Conservation (phyloP, 176 grass and related monocot species). For the Microstegium vimineum region DNA sequence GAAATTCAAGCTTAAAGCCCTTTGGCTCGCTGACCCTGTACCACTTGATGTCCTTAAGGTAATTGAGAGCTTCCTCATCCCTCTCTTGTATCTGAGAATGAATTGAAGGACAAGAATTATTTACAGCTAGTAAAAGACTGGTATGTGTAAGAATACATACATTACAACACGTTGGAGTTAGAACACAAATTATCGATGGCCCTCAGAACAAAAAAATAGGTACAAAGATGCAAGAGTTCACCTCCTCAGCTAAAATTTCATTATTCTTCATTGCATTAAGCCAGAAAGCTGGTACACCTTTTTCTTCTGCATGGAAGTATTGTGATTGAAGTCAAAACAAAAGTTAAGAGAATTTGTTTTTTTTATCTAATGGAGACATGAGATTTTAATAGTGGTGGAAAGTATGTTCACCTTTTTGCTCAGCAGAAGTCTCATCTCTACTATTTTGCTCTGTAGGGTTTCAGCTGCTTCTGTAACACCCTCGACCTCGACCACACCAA, state of each 20-base stretch:
- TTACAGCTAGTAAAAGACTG: background rate
- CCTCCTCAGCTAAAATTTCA: conserved; percentile 85
- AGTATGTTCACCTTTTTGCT: conserved; percentile 30
- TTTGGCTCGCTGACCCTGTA: conserved; percentile 60
- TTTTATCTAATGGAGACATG: background rate
- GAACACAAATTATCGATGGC: background rate
- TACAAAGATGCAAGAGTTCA: conserved; percentile 7
- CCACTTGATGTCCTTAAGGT: conserved; percentile 95
- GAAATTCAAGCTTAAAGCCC: conserved; percentile 96
- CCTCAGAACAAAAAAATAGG: background rate
- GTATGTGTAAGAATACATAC: background rate
- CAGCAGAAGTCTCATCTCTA: conserved; percentile 40
- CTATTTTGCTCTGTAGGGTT: conserved; percentile 39
- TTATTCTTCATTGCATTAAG: conserved; percentile 92
- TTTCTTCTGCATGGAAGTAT: conserved; percentile 42
- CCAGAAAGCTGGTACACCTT: conserved; percentile 95
- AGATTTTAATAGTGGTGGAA: background rate
- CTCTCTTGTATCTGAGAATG: conserved; percentile 77
- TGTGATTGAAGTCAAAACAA: background rate
- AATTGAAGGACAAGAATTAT: background rate
- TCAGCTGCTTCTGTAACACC: conserved; percentile 53
- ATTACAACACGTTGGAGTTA: background rate
- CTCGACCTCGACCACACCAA: conserved; percentile 74
- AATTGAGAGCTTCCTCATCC: conserved; percentile 85
- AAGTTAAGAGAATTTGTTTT: background rate